Percentiles rank a stretch among this genome's conserved stretches.
Evolutionary conservation across 306 rosid genomes (phyloP).

Genomic region (Quercus aquifolioides): DNA sequence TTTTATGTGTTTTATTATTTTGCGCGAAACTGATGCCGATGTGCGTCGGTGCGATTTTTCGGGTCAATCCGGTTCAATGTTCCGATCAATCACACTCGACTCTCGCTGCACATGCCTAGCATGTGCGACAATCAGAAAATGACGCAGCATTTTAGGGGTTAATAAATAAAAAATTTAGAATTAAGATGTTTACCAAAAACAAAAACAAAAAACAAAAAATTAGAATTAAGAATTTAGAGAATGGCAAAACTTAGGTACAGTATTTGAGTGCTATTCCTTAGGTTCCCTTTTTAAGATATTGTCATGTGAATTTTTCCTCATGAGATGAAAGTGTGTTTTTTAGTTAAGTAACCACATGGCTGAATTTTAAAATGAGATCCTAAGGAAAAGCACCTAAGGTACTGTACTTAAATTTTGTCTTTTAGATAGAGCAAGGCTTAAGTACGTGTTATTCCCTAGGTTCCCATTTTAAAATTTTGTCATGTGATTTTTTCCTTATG

Average conservation of each 20-base stretch:
- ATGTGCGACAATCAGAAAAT: neutral
- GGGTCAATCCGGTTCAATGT: neutral
- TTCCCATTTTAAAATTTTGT: fast-evolving
- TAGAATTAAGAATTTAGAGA: no score
- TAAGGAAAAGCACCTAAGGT: no score
- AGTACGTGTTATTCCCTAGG: fast-evolving
- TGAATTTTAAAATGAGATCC: fast-evolving
- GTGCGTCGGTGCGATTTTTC: neutral
- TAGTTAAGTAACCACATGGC: no score
- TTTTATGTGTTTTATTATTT: neutral
- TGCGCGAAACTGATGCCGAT: neutral
- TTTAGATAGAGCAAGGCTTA: no score
- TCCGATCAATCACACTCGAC: neutral
- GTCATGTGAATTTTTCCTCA: fast-evolving
- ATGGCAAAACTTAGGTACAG: fast-evolving
- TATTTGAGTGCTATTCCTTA: fast-evolving
- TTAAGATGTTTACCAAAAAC: no score
- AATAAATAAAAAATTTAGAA: no score
- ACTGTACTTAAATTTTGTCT: no score
- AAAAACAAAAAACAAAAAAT: no score
- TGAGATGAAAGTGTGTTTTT: no score
- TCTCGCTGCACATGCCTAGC: neutral
- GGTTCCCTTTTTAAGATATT: fast-evolving
- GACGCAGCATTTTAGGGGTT: neutral
- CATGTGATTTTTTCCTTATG: fast-evolving